phyloP scores from a whole-genome alignment of 108 stramenopile species.

The Stephanodiscus triporus region DNA sequence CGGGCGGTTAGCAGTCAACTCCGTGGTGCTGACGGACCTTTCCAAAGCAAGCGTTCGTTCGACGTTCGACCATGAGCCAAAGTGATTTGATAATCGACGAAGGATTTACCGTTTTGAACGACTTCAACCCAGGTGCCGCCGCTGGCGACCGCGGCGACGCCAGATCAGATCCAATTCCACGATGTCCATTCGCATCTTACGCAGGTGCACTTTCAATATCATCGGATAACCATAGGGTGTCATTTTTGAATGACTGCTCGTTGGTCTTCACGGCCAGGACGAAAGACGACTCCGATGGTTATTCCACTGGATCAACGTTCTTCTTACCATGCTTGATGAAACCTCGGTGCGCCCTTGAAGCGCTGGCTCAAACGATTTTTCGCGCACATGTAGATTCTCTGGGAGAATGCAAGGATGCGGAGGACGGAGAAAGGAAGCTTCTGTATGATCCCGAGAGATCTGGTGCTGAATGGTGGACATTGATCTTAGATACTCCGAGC shows the following conservation, averaged over 20 bases:
- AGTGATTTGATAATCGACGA: conserved; percentile 45
- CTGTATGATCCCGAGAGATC: conserved; percentile 71
- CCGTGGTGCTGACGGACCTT: too few species aligned
- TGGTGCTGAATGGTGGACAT: conserved; percentile 95
- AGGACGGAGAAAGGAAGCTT: conserved; percentile 16
- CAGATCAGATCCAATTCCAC: conserved; percentile 61
- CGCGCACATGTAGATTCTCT: conserved; percentile 65
- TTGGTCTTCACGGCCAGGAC: conserved; percentile 80
- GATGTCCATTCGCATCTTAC: conserved; percentile 64
- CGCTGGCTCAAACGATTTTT: conserved; percentile 76
- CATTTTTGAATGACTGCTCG: conserved; percentile 67
- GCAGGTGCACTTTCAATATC: conserved; percentile 52
- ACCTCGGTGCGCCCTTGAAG: conserved; percentile 86
- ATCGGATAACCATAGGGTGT: conserved; percentile 23
- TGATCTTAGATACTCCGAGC: conserved; percentile 69
- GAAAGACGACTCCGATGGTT: conserved; percentile 68
- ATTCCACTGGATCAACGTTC: conserved; percentile 81
- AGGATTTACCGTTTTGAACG: conserved; percentile 44
- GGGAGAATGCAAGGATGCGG: conserved; percentile 18
- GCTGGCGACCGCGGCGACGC: conserved; percentile 16
- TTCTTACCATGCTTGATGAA: conserved; percentile 81
- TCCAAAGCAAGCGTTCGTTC: too few species aligned
- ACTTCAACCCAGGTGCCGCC: conserved; percentile 24
- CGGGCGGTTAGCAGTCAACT: too few species aligned
- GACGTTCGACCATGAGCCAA: background rate